These are phyloP conservation scores for Aspergillus sp. DNA, from an alignment of 2,329 filamentous ascomycete genomes.

Conservation along the genomic window DNA sequence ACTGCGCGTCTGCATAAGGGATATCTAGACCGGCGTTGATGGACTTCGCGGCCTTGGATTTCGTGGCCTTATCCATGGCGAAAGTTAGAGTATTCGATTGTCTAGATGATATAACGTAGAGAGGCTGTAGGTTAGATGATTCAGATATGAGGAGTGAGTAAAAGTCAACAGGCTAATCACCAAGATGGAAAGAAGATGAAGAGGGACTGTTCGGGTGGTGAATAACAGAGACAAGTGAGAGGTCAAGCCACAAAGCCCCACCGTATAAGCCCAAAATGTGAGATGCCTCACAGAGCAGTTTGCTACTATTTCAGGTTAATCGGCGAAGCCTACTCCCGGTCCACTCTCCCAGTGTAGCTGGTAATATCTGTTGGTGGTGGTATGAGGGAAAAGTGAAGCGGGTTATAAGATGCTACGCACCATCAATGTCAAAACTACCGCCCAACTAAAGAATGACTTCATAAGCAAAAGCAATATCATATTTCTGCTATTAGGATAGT, in stretches of 20 bases:
- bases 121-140: background rate
- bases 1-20: conserved; percentile 18
- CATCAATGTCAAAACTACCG: too few species aligned
- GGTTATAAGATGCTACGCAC: too few species aligned
- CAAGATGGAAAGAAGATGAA: background rate
- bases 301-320: background rate
- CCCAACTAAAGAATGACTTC: too few species aligned
- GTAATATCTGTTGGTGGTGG: background rate
- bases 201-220: background rate
- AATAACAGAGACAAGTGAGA: background rate
- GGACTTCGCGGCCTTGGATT: background rate
- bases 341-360: background rate
- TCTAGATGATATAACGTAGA: background rate
- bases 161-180: background rate
- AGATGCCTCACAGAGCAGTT: background rate
- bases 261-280: background rate
- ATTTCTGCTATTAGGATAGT: too few species aligned
- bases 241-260: background rate
- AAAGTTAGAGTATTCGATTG: background rate
- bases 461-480: too few species aligned
- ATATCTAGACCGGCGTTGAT: conserved; percentile 3
- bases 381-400: background rate
- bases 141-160: background rate
- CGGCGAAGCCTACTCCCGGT: background rate
- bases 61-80: conserved; percentile 9